Percentiles rank a stretch among this genome's conserved stretches.
Evolutionary conservation across 345 rosid genomes (phyloP).

Genomic region (Gossypium turneri): DNA sequence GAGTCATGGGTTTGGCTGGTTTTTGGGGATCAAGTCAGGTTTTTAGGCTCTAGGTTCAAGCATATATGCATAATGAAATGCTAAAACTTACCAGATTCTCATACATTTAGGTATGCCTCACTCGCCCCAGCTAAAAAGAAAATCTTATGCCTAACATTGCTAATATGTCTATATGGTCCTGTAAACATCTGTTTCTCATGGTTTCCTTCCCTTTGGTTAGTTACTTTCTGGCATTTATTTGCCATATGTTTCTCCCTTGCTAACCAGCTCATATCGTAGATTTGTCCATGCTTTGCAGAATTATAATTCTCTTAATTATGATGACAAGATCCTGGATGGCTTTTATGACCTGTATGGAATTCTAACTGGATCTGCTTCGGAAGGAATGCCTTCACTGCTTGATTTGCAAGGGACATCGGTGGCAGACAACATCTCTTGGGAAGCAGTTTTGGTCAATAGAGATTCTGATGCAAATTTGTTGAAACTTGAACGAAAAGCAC

Average conservation of each 20-base stretch:
- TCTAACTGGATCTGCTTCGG: constrained; percentile 43
- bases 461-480: constrained; percentile 67
- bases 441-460: constrained; percentile 84
- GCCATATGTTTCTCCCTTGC: constrained; percentile 32
- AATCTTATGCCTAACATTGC: background rate
- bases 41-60: background rate
- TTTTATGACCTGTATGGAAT: constrained; percentile 84
- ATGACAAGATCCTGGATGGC: constrained; percentile 96
- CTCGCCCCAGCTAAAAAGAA: too few species aligned
- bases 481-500: constrained; percentile 73
- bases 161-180: background rate
- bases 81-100: background rate
- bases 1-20: background rate
- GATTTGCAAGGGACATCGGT: constrained; percentile 80
- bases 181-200: background rate
- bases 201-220: background rate
- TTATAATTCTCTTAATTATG: constrained; percentile 88
- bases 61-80: background rate
- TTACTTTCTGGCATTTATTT: constrained; percentile 19
- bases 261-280: constrained; percentile 60
- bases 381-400: constrained; percentile 77
- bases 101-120: background rate
- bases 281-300: constrained; percentile 68
- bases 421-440: constrained; percentile 62
- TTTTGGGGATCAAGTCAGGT: background rate